Conservation (phyloP, 176 grass and related monocot genomes). For the Ensete ventricosum region DNA sequence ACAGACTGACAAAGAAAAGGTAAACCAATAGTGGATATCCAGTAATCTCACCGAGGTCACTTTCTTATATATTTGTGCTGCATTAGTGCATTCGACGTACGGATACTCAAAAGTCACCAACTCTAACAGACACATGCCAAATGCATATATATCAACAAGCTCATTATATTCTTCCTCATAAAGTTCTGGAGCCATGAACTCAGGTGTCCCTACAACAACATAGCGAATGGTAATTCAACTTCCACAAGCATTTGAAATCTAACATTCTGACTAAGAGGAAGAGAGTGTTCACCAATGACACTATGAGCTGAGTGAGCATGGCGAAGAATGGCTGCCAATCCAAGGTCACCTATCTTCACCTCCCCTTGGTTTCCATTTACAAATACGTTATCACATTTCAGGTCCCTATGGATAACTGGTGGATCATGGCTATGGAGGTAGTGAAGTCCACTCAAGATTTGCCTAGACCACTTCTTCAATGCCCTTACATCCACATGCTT, state of each 20-base stretch:
- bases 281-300: slow-evolving; percentile 45
- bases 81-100: slow-evolving; percentile 67
- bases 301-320: slow-evolving; percentile 65
- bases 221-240: neutral
- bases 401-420: slow-evolving; percentile 62
- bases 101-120: slow-evolving; percentile 74
- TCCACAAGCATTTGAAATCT: neutral
- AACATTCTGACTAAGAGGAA: neutral
- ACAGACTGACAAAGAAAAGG: neutral
- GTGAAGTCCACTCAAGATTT: slow-evolving; percentile 66
- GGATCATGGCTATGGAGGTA: slow-evolving; percentile 75
- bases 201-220: slow-evolving; percentile 46
- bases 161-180: slow-evolving; percentile 78
- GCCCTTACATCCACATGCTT: slow-evolving; percentile 67
- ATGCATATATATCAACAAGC: slow-evolving; percentile 74
- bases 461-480: slow-evolving; percentile 76
- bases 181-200: slow-evolving; percentile 82
- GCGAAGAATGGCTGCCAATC: slow-evolving; percentile 60
- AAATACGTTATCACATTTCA: slow-evolving; percentile 79
- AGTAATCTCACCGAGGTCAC: slow-evolving; percentile 45
- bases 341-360: slow-evolving; percentile 76
- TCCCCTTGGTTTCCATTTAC: slow-evolving; percentile 82
- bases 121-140: slow-evolving; percentile 76
- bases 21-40: neutral
- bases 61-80: slow-evolving; percentile 77